Base-by-base conservation (phyloP, 2,329 filamentous ascomycete genomes). In the Fusarium anthophilum region DNA sequence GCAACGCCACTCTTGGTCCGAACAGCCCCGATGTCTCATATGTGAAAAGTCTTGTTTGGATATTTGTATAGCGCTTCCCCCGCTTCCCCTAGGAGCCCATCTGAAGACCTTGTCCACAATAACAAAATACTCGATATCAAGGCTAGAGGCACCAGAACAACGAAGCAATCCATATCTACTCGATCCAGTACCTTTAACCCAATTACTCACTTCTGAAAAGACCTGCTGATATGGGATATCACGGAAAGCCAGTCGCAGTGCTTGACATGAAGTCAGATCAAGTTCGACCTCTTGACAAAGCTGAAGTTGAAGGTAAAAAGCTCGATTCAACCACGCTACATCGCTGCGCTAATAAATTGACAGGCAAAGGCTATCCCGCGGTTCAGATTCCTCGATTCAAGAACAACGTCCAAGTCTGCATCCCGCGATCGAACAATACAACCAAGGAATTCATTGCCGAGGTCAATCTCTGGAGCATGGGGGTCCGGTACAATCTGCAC, bases 401-500 rank as follows among this genome's bases (percentile, higher is more conserved):
- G 48, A 55, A 20, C 0, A 56, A 61, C 0, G 37, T 55, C 2
- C 37, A 4, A 8, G 8, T 61, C 11, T 61, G 6, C n/a, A 32
- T 61, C 0, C 0, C 10, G 0, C 58, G 48, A 56, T 17, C 58
- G n/a, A 20, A 7, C 14, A 5, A 32, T 14, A 7, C 8, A 7
- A 7, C 7, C 8, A 35, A 61, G 32, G 58, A 61, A 1, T 32
- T 55, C 30, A 39, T 61, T 5, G 58, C 48, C 2, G 38, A 54
- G 1, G 58, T 61, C 26, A 55, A 61, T 2, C 30, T 61, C 8
- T 35, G 58, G 45, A 61, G 48, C 3, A 41, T 61, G 35, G 58
- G 37, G 18, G 20, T 61, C 5, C 48, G 58, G 17, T 61, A 61
- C 37, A 61, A 56, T 18, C 11, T 61, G 13, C 5, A 55, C 1